Evolutionary conservation across 345 rosid genomes (phyloP), one percentile per base, ranked within the genome.

Genomic region (Euphorbia peplus): DNA sequence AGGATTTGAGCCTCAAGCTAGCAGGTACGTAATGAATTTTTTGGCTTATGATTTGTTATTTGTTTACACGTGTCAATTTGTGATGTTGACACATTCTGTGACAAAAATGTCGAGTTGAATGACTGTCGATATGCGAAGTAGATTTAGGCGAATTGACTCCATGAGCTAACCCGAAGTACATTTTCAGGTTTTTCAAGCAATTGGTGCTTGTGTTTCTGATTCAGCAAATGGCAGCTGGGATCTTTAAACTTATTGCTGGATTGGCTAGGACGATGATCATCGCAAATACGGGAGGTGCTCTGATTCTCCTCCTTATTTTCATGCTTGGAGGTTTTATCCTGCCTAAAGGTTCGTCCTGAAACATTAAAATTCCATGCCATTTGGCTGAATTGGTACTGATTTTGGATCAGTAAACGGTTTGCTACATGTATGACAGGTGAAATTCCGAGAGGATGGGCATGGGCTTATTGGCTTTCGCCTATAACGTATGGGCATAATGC

Each of bases 401-500:
- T 32, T 32, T 16, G 25, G 47, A 52, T 29, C 14, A 50, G 26
- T 54, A 57, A 57, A 28, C 1, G 39, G 8, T 2, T 6, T n/a
- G 15, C 2, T 65, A 22, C 13, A 52, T 63, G 68, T 32, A 18
- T 69, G 63, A 78, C 84, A 90, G 97, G 69, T 61, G 25, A 83
- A 29, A 88, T 95, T 72, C 99, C 97, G 32, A 61, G 15, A 8
- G 90, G 99, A 93, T 95, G 95, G 96, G 55, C 58, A 29, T 95
- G 97, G 99, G 97, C 80, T 61, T 85, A 95, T 66, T 95, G 99
- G 99, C 67, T 90, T 60, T 95, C 97, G 37, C 97, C 99, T 11
- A 4, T 95, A 83, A 55, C 83, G n/a, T 95, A 91, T 54, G 86
- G 84, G 65, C 85, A 46, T 76, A 88, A 95, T 60, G 87, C 95